Evolutionary conservation across 1,139 yeast genomes (phyloP), one percentile per base, ranked within the genome.

Genomic region (Saccharomyces hybrid): DNA sequence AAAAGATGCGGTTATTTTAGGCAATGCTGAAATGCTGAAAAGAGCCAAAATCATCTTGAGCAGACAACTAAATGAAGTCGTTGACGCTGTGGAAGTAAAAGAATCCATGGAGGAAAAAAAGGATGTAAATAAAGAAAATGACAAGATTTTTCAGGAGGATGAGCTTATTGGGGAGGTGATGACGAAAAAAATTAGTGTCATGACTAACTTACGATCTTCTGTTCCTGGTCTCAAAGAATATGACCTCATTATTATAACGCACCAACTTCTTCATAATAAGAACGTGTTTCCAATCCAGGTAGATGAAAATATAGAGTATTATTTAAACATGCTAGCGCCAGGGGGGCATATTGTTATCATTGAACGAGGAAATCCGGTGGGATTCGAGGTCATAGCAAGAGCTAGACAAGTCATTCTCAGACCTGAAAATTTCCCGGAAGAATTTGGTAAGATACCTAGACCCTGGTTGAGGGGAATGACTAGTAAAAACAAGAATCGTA

Each of bases 281-380:
- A 76, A 75, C 53, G 75, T 76, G 56, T 88, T 87, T 63, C 93
- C 95, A 0, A 74, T 77, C 30, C 86, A 88, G 59, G 84, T 88
- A 5, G 97, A 89, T 67, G 77, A 78, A 30, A 84, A 80, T 57
- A 66, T 88, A n/a, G 81, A 83, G 56, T 77, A 78, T 60, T 74
- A 86, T 48, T 74, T 89, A 32, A 75, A 78, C 20, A 71, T 87
- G 30, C 72, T 90, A 49, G 78, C 81, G 11, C 96, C 96, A 0
- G 81, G 81, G 13, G 99, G 98, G 0, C 84, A 84, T 56, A 70
- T 91, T 20, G 83, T 89, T 0, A 70, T 93, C 6, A 74, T 91
- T 2, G 98, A 93, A 72, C 78, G 97, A 60, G 99, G 99, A 1
- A 88, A 87, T 55, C 88, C 97, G 0, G 70, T 84, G 41, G 98